Evolutionary conservation across 192 early-diverging fungal genomes (phyloP).

Genomic region (Gaertneriomyces semiglobifer): DNA sequence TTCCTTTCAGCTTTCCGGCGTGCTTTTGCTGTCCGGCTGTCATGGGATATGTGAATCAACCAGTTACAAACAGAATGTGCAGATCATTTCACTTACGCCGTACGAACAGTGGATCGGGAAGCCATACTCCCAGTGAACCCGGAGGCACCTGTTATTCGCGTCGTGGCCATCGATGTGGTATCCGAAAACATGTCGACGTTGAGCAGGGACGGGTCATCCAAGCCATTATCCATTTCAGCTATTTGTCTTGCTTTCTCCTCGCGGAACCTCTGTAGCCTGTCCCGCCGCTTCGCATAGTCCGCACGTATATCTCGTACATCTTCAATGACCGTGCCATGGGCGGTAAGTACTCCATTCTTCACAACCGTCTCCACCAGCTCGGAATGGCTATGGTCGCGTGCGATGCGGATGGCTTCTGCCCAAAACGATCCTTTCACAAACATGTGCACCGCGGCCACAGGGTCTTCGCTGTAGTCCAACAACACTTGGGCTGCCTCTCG

Average conservation of each 20-base stretch:
- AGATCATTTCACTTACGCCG: conserved; percentile 42
- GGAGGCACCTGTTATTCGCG: conserved; percentile 69
- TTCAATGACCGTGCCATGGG: conserved; percentile 44
- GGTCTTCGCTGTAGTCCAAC: conserved; percentile 68
- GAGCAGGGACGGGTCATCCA: conserved; percentile 56
- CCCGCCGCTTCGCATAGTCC: conserved; percentile 62
- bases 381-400: conserved; percentile 44
- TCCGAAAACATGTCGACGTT: conserved; percentile 94
- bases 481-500: conserved; percentile 66
- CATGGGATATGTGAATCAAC: not conserved
- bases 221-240: not conserved
- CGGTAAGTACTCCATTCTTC: conserved; percentile 56
- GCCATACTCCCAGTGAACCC: conserved; percentile 51
- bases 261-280: conserved; percentile 56
- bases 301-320: conserved; percentile 58
- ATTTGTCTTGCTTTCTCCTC: conserved; percentile 46
- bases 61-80: conserved; percentile 6
- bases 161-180: conserved; percentile 88
- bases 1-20: conserved; percentile 19
- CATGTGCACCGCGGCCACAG: conserved; percentile 64
- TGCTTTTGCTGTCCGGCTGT: conserved; percentile 40
- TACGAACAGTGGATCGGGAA: conserved; percentile 22
- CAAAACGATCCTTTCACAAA: conserved; percentile 71
- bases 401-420: conserved; percentile 71
- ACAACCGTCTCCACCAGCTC: conserved; percentile 79